Evolutionary conservation across 2,329 filamentous ascomycete genomes (phyloP).

Genomic region (Emmonsia crescens): DNA sequence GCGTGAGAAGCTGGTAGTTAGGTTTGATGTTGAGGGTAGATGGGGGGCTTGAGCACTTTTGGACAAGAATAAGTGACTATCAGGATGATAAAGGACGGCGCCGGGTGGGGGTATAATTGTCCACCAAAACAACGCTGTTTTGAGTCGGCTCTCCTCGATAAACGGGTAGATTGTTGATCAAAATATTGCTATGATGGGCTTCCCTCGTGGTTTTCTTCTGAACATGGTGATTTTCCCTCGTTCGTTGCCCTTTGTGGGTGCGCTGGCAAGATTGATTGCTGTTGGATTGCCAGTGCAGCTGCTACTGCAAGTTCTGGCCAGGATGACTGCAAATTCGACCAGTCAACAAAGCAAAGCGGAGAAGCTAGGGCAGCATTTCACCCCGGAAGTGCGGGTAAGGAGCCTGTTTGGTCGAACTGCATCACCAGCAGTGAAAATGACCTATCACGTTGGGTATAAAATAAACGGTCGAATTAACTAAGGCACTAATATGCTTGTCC

Average conservation of each 20-base stretch:
- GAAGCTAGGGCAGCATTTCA: background rate
- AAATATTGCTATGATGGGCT: background rate
- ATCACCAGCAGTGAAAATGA: background rate
- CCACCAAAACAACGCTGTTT: no score
- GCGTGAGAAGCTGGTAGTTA: background rate
- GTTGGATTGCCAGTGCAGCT: background rate
- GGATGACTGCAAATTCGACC: conserved; percentile 3
- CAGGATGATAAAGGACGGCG: background rate
- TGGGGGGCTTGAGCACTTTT: background rate
- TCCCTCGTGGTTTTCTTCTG: background rate
- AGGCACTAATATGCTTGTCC: background rate
- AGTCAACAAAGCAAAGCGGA: background rate
- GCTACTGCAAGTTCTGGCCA: background rate
- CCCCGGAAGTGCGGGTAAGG: conserved; percentile 3
- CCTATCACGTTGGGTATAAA: background rate
- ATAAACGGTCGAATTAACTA: background rate
- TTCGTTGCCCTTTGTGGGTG: background rate
- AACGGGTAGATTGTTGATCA: background rate
- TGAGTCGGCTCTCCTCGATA: background rate
- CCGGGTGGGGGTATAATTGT: background rate
- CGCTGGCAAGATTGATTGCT: background rate
- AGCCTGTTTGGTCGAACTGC: conserved; percentile 1
- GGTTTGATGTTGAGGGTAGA: background rate
- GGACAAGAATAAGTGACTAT: background rate
- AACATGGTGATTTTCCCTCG: background rate